Evolutionary conservation across 2,329 filamentous ascomycete genomes (phyloP).

Genomic region (Septoria petroselini): DNA sequence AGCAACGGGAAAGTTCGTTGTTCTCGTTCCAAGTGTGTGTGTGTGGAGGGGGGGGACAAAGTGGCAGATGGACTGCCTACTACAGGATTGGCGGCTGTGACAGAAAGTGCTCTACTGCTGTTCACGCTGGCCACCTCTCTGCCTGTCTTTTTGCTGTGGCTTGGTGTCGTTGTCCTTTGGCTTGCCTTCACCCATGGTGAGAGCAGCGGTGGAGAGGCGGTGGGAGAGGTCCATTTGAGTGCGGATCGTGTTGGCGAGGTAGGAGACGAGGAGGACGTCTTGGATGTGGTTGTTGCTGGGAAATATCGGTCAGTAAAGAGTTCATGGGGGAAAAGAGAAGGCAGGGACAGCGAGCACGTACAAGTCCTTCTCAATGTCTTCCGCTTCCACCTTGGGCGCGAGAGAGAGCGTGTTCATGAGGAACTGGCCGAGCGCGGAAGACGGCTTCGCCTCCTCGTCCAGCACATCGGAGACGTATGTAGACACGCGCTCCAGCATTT

Average conservation of each 20-base stretch:
- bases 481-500: slow-evolving; percentile 84
- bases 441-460: slow-evolving; percentile 87
- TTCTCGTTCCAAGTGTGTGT: slow-evolving; percentile 1
- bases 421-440: slow-evolving; percentile 89
- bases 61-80: not conserved
- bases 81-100: not conserved
- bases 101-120: slow-evolving; percentile 28
- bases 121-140: slow-evolving; percentile 28
- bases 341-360: too few species aligned
- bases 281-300: slow-evolving; percentile 95
- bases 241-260: slow-evolving; percentile 96
- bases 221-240: slow-evolving; percentile 98
- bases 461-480: slow-evolving; percentile 91
- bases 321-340: too few species aligned
- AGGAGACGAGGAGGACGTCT: slow-evolving; percentile 96
- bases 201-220: slow-evolving; percentile 68
- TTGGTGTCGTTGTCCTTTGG: slow-evolving; percentile 26
- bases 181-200: slow-evolving; percentile 45
- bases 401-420: slow-evolving; percentile 89
- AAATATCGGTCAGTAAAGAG: not conserved
- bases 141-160: slow-evolving; percentile 26
- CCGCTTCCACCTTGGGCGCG: slow-evolving; percentile 87
- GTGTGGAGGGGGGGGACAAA: not conserved
- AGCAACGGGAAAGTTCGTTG: not conserved
- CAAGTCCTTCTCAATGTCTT: slow-evolving; percentile 94